phyloP scores from a whole-genome alignment of 768 basidiomycete species.

The Termitomyces sp. region DNA sequence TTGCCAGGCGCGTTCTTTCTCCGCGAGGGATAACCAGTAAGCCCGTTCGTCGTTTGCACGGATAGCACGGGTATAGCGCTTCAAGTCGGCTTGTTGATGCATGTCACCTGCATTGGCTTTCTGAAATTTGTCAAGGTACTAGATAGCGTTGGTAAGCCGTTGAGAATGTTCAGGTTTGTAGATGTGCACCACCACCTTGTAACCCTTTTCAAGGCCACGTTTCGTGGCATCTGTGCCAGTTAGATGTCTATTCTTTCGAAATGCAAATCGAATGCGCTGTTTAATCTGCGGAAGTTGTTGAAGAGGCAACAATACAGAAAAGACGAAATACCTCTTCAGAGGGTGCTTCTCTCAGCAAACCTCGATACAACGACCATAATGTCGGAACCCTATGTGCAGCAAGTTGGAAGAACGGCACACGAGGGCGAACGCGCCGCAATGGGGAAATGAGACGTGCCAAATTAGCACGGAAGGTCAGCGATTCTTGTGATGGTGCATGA shows the following conservation, averaged over 20 bases:
- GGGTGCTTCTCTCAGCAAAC: constrained; percentile 52
- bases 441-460: constrained; percentile 49
- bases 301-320: not conserved
- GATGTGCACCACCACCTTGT: constrained; percentile 51
- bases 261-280: constrained; percentile 48
- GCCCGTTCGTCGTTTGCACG: constrained; percentile 42
- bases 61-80: constrained; percentile 56
- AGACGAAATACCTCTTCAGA: constrained; percentile 39
- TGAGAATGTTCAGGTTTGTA: not conserved
- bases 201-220: constrained; percentile 40
- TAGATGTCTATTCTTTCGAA: constrained; percentile 42
- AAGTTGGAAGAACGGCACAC: constrained; percentile 63
- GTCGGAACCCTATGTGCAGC: constrained; percentile 73
- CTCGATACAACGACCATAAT: constrained; percentile 70
- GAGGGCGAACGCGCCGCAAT: constrained; percentile 53
- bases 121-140: constrained; percentile 60
- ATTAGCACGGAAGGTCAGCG: constrained; percentile 44
- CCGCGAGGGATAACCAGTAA: constrained; percentile 38
- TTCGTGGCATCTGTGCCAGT: constrained; percentile 51
- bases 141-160: not conserved
- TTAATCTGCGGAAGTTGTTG: constrained; percentile 38
- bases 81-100: constrained; percentile 38
- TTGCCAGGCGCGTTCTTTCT: constrained; percentile 51
- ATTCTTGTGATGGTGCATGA: constrained; percentile 20
- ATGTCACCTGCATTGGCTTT: constrained; percentile 49